Evolutionary conservation across 1,284 basidiomycete species (phyloP), one percentile per base, ranked within the genome.

Genomic region (Marasmius oreades): DNA sequence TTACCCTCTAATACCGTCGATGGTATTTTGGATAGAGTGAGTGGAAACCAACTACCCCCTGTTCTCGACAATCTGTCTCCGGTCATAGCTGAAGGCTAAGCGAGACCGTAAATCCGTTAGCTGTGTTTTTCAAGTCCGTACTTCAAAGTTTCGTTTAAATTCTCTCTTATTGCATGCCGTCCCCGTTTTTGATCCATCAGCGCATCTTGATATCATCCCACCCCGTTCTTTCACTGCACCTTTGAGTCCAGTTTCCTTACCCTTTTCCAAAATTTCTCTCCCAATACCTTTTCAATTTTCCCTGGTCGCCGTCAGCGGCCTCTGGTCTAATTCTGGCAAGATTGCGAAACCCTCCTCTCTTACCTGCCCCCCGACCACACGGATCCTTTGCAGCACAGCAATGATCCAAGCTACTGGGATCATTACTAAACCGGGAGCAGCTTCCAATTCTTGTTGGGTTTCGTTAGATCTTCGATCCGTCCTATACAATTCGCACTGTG

Each of bases 1-100:
- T 75, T 94, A 0, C 90, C 82, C 43, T 86, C 83, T 55, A 83
- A 82, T 59, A 85, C 82, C 45, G 85, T 84, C 58, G 86, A 88
- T 65, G 73, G 63, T 26, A 62, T 93, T n/a, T 57, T 67, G 56
- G 50, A 74, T 73, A 65, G 89, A 88, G 67, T 84, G 76, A 68
- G 67, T 65, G 14, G 16, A 16, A 31, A 5, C 16, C 31, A 12
- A 26, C 14, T 8, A 7, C 14, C 23, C 26, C 47, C 26, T 18
- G 14, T 50, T 50, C 2, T 16, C 1, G 12, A n/a, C 28, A 14
- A n/a, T 33, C 16, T 33, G 26, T 50, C 16, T n/a, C 11, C 47
- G 14, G 12, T 28, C 33, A 16, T n/a, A 18, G 24, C 28, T n/a
- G 7, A 31, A 31, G 24, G 28, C 31, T 20, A 50, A 11, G n/a